Percentiles rank a stretch among this genome's conserved stretches.
phyloP scores from a whole-genome alignment of 1,139 yeast genomes.

The Pichia sp. region DNA sequence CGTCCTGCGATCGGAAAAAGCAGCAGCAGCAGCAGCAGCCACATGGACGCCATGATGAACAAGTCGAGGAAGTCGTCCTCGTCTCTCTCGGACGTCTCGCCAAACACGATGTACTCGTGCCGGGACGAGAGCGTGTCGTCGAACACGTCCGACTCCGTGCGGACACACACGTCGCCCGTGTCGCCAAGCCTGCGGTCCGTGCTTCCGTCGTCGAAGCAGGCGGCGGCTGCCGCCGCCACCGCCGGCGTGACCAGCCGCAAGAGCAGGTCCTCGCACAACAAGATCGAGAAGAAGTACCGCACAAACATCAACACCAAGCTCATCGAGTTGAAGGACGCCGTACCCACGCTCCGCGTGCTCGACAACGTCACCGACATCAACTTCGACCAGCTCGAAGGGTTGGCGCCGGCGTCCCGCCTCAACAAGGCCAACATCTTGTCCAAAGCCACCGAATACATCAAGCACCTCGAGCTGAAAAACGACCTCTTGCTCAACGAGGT shows the following conservation, averaged over 20 bases:
- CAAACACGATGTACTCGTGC: background rate
- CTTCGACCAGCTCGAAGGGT: conserved; percentile 60
- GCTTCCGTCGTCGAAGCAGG: no score
- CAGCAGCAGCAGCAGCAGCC: background rate
- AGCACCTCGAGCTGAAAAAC: conserved; percentile 73
- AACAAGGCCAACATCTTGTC: conserved; percentile 86
- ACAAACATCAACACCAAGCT: conserved; percentile 70
- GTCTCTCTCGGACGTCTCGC: background rate
- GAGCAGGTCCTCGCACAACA: conserved; percentile 64
- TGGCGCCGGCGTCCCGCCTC: conserved; percentile 80
- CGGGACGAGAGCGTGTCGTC: background rate
- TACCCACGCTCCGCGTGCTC: conserved; percentile 55
- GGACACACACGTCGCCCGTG: background rate
- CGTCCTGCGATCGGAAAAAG: no score
- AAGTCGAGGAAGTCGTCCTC: background rate
- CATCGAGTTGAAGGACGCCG: conserved; percentile 61
- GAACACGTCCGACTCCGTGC: background rate
- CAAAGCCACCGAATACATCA: conserved; percentile 87
- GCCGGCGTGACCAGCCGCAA: no score
- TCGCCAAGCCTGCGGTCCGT: background rate
- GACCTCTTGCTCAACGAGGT: conserved; percentile 49
- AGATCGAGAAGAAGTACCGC: conserved; percentile 72
- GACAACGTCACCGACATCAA: conserved; percentile 28
- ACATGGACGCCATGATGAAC: background rate
- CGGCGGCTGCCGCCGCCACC: no score